phyloP scores from a whole-genome alignment of 2,329 filamentous ascomycete genomes.

The Talaromyces sp. region DNA sequence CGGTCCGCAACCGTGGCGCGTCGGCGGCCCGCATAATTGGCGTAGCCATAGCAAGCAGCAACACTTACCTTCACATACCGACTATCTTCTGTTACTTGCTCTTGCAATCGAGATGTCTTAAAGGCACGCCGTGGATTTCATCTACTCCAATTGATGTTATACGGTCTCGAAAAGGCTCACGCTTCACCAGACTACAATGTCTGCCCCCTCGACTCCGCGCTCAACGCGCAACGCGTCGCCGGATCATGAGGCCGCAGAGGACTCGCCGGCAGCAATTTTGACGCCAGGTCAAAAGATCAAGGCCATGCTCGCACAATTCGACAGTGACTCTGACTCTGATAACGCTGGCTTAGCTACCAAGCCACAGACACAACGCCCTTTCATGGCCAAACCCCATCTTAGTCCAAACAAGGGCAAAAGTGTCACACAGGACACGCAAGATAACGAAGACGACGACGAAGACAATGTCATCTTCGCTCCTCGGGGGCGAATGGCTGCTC shows the following conservation, averaged over 20 bases:
- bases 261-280: slow-evolving; percentile 2
- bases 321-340: slow-evolving; percentile 7
- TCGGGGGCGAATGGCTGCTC: slow-evolving; percentile 58
- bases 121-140: too few species aligned
- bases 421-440: not conserved
- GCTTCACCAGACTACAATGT: not conserved
- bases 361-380: not conserved
- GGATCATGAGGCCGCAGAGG: not conserved
- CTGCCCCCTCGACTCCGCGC: slow-evolving; percentile 10
- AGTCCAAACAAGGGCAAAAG: not conserved
- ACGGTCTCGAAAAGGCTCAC: not conserved
- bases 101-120: not conserved
- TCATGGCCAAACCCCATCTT: not conserved
- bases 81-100: not conserved
- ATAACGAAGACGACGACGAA: slow-evolving; percentile 22
- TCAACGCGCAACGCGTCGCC: slow-evolving; percentile 7
- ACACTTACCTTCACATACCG: not conserved
- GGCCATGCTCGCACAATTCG: slow-evolving; percentile 8
- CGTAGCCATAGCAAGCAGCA: not conserved
- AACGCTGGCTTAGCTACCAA: not conserved
- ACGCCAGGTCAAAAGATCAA: slow-evolving; percentile 9
- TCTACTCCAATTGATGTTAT: not conserved
- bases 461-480: slow-evolving; percentile 49
- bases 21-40: slow-evolving; percentile 1
- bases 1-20: slow-evolving; percentile 5